Conservation (phyloP, 148 eudicot genomes). For the Euryodendron excelsum region DNA sequence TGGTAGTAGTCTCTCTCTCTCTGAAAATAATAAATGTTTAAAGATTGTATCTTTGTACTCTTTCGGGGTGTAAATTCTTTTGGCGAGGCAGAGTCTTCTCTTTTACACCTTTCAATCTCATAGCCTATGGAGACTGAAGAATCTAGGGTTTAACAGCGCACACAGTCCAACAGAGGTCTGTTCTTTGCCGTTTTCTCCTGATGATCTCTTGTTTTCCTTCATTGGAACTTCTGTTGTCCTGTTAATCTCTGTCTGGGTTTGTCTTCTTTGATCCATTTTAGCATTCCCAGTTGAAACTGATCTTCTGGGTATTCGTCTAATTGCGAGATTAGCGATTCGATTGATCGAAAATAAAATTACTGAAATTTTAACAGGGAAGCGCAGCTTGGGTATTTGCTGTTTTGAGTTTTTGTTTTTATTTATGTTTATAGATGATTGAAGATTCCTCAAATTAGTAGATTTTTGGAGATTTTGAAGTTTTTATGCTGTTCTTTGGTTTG, state of each 20-base stretch:
- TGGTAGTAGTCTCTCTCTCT: neutral
- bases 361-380: neutral
- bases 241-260: slow-evolving; percentile 6
- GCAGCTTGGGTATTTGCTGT: neutral
- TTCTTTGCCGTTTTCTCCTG: slow-evolving; percentile 5
- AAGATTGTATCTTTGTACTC: slow-evolving; percentile 19
- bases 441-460: slow-evolving; percentile 7
- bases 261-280: slow-evolving; percentile 13
- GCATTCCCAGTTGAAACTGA: slow-evolving; percentile 10
- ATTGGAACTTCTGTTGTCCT: neutral
- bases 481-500: slow-evolving; percentile 3
- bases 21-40: neutral
- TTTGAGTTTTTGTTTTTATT: slow-evolving; percentile 1
- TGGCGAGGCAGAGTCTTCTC: slow-evolving; percentile 33
- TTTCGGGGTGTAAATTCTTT: slow-evolving; percentile 30
- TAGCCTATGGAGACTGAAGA: slow-evolving; percentile 19
- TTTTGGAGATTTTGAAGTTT: slow-evolving; percentile 7
- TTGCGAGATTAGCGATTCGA: neutral
- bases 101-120: slow-evolving; percentile 45
- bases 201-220: neutral
- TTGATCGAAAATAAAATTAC: neutral
- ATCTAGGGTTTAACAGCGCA: slow-evolving; percentile 49
- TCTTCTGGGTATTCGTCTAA: neutral
- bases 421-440: slow-evolving; percentile 7
- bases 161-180: slow-evolving; percentile 41